A percentile compares a stretch with the other conserved stretches of the same genome.
Evolutionary conservation across 1,139 yeast species (phyloP).

Genomic region (Candida sp.): DNA sequence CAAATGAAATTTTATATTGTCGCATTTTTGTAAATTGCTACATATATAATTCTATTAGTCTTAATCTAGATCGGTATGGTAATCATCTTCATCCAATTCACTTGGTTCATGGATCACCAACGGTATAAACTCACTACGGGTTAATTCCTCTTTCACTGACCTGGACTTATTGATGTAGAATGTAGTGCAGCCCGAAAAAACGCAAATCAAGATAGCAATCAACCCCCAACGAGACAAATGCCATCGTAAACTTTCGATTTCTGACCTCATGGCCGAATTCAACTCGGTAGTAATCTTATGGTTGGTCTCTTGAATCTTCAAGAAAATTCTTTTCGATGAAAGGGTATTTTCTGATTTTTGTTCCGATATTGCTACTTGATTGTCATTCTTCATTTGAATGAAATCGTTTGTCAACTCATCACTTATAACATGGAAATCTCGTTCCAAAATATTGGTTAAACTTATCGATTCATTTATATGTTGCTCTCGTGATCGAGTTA

Average conservation of each 20-base stretch:
- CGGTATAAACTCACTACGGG: conserved; percentile 38
- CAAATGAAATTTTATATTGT: background rate
- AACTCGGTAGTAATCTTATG: conserved; percentile 84
- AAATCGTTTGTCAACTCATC: conserved; percentile 78
- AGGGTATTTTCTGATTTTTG: conserved; percentile 84
- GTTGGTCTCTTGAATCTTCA: conserved; percentile 78
- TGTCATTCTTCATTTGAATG: conserved; percentile 65
- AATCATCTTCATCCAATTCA: conserved; percentile 47
- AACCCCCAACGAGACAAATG: conserved; percentile 88
- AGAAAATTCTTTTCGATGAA: conserved; percentile 64
- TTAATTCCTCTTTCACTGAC: conserved; percentile 20
- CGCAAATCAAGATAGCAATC: conserved; percentile 49
- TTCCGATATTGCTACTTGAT: conserved; percentile 82
- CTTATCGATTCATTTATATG: conserved; percentile 69
- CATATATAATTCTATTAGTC: background rate
- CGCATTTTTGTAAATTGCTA: background rate
- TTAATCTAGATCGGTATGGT: conserved; percentile 28
- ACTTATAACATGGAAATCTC: conserved; percentile 66
- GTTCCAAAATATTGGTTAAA: conserved; percentile 64
- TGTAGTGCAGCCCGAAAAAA: conserved; percentile 41
- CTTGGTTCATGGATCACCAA: conserved; percentile 47
- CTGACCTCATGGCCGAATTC: conserved; percentile 78
- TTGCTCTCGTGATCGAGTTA: conserved; percentile 67
- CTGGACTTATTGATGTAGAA: conserved; percentile 34
- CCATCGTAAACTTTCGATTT: conserved; percentile 90